These are phyloP conservation scores for Yamadazyma insecticola DNA, from an alignment of 805 yeast species.

Conservation along the genomic window DNA sequence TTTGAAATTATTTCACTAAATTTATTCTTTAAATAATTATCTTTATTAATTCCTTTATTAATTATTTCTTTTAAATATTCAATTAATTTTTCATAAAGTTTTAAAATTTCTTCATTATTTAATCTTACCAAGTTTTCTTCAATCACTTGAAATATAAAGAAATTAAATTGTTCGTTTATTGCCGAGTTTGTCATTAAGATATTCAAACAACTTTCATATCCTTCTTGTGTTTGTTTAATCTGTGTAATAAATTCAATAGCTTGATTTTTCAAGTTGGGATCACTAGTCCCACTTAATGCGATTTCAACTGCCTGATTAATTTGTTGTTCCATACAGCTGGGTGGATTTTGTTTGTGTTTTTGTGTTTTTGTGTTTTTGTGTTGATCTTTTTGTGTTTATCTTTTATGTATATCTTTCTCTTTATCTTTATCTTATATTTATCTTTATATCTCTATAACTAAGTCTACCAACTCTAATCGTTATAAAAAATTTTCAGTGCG, in stretches of 20 bases:
- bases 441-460: too few relatives aligned
- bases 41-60: conserved; percentile 12
- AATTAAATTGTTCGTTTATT: conserved; percentile 49
- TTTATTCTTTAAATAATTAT: conserved; percentile 32
- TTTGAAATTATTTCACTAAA: conserved; percentile 29
- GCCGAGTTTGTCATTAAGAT: conserved; percentile 25
- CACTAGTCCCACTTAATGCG: conserved; percentile 69
- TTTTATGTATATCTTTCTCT: neutral
- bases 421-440: too few relatives aligned
- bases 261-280: conserved; percentile 52
- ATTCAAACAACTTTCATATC: conserved; percentile 52
- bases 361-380: neutral
- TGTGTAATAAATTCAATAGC: conserved; percentile 51
- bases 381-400: neutral
- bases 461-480: too few relatives aligned
- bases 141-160: conserved; percentile 67
- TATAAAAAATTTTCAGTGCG: too few relatives aligned
- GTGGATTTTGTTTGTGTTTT: neutral
- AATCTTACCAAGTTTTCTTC: conserved; percentile 50
- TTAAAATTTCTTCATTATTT: conserved; percentile 39
- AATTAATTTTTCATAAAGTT: conserved; percentile 47
- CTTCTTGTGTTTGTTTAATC: conserved; percentile 49
- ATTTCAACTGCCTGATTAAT: conserved; percentile 85
- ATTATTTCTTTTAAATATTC: conserved; percentile 18
- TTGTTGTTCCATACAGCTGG: conserved; percentile 44